phyloP scores from a whole-genome alignment of 225 moss, liverwort and hornwort genomes.

The Pseudisothecium myosuroides region DNA sequence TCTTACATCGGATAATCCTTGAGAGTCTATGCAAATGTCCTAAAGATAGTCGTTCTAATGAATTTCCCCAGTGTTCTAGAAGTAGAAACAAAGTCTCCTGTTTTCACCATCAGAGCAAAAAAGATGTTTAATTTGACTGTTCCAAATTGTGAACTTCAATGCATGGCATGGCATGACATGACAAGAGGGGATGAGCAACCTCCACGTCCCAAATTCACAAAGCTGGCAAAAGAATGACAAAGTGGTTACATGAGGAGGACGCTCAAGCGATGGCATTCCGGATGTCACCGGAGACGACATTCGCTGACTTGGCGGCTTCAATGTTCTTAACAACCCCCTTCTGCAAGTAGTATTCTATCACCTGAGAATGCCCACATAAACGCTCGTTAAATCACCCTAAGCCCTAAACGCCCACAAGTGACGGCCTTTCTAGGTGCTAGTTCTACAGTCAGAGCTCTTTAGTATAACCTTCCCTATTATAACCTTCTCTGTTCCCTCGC shows the following conservation, averaged over 20 bases:
- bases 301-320: conserved; percentile 48
- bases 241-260: background rate
- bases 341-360: conserved; percentile 52
- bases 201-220: background rate
- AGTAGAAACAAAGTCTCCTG: background rate
- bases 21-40: conserved; percentile 17
- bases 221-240: conserved; percentile 2
- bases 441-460: background rate
- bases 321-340: conserved; percentile 51
- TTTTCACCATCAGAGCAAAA: conserved; percentile 6
- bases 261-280: conserved; percentile 30
- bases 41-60: conserved; percentile 4
- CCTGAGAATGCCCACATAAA: background rate
- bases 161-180: background rate
- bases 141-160: background rate
- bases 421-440: background rate
- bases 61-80: background rate
- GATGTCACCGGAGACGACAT: conserved; percentile 47
- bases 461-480: background rate
- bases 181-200: background rate
- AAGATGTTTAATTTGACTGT: background rate
- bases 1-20: conserved; percentile 10
- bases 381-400: background rate
- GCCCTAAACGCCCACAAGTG: background rate
- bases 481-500: background rate